phyloP scores from a whole-genome alignment of 2,329 filamentous ascomycete genomes.

The Nothophoma quercina region DNA sequence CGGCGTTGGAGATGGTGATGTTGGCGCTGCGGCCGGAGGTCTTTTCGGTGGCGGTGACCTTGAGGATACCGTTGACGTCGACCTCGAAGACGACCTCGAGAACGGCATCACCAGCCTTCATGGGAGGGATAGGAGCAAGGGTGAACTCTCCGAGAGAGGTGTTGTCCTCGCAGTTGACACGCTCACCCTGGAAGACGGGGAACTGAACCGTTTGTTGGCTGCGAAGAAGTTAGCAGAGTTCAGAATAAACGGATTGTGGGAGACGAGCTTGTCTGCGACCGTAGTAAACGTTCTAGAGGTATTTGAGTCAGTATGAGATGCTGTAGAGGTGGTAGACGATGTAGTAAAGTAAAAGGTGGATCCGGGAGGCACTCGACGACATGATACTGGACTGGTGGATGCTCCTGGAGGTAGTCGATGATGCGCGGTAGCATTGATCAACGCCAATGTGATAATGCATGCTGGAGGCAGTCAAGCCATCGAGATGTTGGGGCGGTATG shows the following conservation, averaged over 20 bases:
- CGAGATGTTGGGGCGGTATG: no score
- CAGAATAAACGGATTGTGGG: no score
- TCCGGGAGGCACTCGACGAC: no score
- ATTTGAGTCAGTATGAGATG: background rate
- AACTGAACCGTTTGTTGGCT: constrained; percentile 73
- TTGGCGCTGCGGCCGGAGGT: constrained; percentile 96
- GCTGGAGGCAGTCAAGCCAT: no score
- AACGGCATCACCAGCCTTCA: constrained; percentile 94
- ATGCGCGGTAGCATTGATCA: no score
- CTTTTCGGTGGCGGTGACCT: constrained; percentile 99
- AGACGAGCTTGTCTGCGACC: constrained; percentile 1
- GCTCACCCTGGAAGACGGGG: constrained; percentile 94
- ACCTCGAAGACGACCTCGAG: constrained; percentile 99
- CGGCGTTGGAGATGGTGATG: constrained; percentile 99
- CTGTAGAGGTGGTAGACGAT: background rate
- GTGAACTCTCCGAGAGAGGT: constrained; percentile 98
- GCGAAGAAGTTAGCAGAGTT: constrained; percentile 3
- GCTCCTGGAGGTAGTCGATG: no score
- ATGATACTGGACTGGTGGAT: no score
- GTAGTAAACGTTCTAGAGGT: constrained; percentile 8
- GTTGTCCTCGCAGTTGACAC: constrained; percentile 98
- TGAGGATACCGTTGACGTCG: constrained; percentile 99
- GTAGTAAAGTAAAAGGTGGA: no score
- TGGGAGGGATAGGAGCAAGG: constrained; percentile 81
- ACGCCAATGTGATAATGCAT: no score